These are phyloP conservation scores for Bassia scoparia DNA, from an alignment of 148 eudicot species.

Conservation along the genomic window DNA sequence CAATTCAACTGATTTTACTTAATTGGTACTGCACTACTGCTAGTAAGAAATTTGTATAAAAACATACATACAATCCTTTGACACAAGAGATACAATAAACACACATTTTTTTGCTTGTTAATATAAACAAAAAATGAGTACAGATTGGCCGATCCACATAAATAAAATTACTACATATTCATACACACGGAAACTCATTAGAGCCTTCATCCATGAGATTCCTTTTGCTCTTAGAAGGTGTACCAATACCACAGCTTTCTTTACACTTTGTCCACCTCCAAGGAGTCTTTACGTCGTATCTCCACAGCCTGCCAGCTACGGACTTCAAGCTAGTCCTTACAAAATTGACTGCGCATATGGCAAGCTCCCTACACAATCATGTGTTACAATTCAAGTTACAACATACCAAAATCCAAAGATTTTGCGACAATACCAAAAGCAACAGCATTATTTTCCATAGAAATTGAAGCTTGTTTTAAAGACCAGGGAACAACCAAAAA, in stretches of 20 bases:
- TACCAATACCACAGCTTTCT: conserved; percentile 50
- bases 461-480: too few relatives aligned
- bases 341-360: conserved; percentile 45
- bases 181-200: conserved; percentile 48
- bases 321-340: conserved; percentile 49
- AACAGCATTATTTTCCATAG: not conserved
- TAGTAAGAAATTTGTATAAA: not conserved
- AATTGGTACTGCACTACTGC: not conserved
- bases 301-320: conserved; percentile 59
- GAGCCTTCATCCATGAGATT: conserved; percentile 41
- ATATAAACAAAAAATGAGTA: not conserved
- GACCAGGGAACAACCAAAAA: not conserved
- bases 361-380: conserved; percentile 76
- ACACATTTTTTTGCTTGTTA: not conserved
- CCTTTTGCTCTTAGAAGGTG: conserved; percentile 57
- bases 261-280: conserved; percentile 56
- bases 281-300: conserved; percentile 46
- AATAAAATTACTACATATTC: conserved; percentile 16
- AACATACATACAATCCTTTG: not conserved
- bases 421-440: not conserved
- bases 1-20: not conserved
- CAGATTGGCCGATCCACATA: conserved; percentile 8
- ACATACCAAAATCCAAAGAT: not conserved
- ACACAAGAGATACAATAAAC: not conserved
- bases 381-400: not conserved